phyloP scores from a whole-genome alignment of 352 stramenopile genomes.

The Phytophthora citrophthora region DNA sequence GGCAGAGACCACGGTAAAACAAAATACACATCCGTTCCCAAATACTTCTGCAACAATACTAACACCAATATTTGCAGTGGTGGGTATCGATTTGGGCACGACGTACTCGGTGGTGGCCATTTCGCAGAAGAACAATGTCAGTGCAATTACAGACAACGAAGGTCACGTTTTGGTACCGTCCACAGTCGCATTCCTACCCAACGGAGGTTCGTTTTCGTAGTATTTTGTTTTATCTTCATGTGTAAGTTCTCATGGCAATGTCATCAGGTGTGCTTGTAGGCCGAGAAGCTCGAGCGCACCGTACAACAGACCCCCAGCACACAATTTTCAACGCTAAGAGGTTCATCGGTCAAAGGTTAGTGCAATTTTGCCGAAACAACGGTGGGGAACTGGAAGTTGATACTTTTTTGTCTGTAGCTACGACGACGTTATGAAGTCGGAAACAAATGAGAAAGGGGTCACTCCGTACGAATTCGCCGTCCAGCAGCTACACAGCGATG shows the following conservation, averaged over 20 bases:
- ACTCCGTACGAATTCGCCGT: conserved; percentile 60
- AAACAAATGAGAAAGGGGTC: conserved; percentile 16
- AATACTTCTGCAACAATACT: not conserved
- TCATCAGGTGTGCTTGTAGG: conserved; percentile 52
- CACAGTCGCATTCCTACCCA: conserved; percentile 63
- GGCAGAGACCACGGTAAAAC: conserved; percentile 57
- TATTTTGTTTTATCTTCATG: not conserved
- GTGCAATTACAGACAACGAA: conserved; percentile 57
- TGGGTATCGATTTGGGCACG: conserved; percentile 79
- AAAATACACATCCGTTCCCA: not conserved
- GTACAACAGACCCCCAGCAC: conserved; percentile 59
- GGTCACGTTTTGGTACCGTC: conserved; percentile 66
- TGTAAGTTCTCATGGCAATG: conserved; percentile 1
- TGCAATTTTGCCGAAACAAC: not conserved
- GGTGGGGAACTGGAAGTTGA: conserved; percentile 3
- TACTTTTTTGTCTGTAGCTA: conserved; percentile 28
- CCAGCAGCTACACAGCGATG: conserved; percentile 6
- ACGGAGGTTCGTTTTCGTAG: conserved; percentile 39
- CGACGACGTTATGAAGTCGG: conserved; percentile 27
- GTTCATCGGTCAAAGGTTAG: conserved; percentile 65
- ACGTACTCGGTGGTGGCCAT: conserved; percentile 84
- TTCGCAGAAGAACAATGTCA: conserved; percentile 67
- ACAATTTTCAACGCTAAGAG: conserved; percentile 84
- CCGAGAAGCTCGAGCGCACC: conserved; percentile 48
- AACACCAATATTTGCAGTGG: conserved; percentile 27